Base-by-base conservation (phyloP, 1,139 yeast species). In the Geotrichum restrictum region DNA sequence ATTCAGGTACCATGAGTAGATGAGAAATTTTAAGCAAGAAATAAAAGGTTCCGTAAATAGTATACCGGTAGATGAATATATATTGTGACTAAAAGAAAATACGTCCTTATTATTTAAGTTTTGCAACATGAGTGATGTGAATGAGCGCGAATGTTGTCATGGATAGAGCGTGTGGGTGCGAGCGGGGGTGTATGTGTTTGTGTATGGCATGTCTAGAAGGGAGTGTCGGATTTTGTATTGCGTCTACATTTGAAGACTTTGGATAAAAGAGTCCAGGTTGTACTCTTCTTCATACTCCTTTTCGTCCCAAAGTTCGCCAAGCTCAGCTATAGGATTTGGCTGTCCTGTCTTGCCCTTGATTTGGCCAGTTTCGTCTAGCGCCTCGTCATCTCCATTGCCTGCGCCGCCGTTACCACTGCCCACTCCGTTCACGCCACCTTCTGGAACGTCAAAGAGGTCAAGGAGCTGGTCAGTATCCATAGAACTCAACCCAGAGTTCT, bases 291-390 rank as follows among this genome's bases (percentile, higher is more conserved):
- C 96, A 65, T 93, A 93, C 69, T 93, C 97, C 48, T 88, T 78
- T 64, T 88, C 95, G 68, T 93, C 98, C 98, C 98, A 93, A 57
- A 93, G 76, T 64, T 91, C 97, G n/a, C 88, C 93, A 60, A 91
- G 75, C 61, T 88, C 95, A 33, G 93, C 94, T 52, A 88, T 83
- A 1, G 87, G 88, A 49, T 57, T 81, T 24, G 61, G 60, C 46
- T 56, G 82, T 5, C 85, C 85, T 6, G 42, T 85, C 82, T 66
- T 79, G 72, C 58, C 83, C 80, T 27, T 82, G 74, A 65, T 54
- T 54, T 82, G 77, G 13, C 88, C 82, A 42, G 84, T 83, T 24
- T 79, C 82, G 29, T 72, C 75, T 57, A 72, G 62, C 42, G 62
- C 67, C 56, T 71, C 69, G 54, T 73, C 70, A 43, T 64, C 68